phyloP scores from a whole-genome alignment of 371 early-diverging fungal genomes.

The Synchytrium microbalum region DNA sequence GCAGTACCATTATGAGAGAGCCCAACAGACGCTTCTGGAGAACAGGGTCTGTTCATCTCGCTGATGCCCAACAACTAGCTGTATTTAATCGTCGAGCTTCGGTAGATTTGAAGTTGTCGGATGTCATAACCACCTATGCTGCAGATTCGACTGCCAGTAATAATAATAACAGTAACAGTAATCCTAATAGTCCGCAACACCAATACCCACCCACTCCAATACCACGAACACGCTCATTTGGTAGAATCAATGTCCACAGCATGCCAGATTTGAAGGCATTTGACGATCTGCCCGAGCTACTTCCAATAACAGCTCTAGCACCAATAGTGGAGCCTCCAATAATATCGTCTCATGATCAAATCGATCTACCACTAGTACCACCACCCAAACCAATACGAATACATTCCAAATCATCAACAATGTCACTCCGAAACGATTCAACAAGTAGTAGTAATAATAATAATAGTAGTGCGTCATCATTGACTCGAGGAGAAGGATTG shows the following conservation, averaged over 20 bases:
- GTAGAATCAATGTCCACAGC: not conserved
- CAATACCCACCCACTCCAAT: not conserved
- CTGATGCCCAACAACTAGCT: not conserved
- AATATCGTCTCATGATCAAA: not conserved
- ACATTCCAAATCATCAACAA: not conserved
- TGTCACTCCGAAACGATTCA: too few relatives aligned
- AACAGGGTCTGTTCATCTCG: not conserved
- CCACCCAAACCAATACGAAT: not conserved
- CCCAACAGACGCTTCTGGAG: slow-evolving; percentile 1
- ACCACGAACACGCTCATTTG: not conserved
- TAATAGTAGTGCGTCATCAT: too few relatives aligned
- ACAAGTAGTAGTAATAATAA: too few relatives aligned
- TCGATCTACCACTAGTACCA: not conserved
- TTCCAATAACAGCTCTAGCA: not conserved
- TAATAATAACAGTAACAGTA: not conserved
- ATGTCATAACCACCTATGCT: not conserved
- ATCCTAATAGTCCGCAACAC: not conserved
- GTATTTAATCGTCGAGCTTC: not conserved
- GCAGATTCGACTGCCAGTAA: not conserved
- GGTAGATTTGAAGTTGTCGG: not conserved
- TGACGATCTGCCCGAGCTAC: not conserved
- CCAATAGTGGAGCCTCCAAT: not conserved
- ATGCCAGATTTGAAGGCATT: not conserved
- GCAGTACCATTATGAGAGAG: too few relatives aligned
- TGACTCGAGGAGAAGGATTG: too few relatives aligned